Percentiles rank a stretch among this genome's conserved stretches.
Evolutionary conservation across 495 filamentous ascomycete species (phyloP).

Genomic region (Penicillium salamii): DNA sequence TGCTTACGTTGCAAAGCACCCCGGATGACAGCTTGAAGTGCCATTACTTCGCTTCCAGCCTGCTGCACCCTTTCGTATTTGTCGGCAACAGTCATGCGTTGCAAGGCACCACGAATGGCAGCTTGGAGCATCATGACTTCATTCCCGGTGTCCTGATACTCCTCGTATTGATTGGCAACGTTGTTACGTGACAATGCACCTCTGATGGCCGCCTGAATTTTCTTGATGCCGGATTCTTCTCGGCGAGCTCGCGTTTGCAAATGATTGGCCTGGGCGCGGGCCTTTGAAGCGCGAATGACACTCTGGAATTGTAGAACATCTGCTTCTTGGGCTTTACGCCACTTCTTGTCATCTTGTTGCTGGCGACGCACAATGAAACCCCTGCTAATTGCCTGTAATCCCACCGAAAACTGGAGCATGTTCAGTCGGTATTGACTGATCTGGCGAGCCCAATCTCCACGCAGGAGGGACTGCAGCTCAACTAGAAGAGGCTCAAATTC

Average conservation of each 20-base stretch:
- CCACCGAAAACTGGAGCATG: conserved; percentile 72
- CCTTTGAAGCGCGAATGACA: conserved; percentile 72
- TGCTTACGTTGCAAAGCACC: conserved; percentile 48
- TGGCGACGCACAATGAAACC: conserved; percentile 74
- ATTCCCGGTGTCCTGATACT: conserved; percentile 48
- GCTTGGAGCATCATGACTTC: conserved; percentile 59
- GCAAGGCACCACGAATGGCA: conserved; percentile 55
- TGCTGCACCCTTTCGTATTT: conserved; percentile 40
- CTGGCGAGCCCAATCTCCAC: conserved; percentile 76
- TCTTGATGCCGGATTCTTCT: conserved; percentile 55
- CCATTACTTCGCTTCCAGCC: conserved; percentile 47
- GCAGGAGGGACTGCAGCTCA: conserved; percentile 77
- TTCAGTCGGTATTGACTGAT: conserved; percentile 73
- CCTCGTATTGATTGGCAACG: conserved; percentile 40
- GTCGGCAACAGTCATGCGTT: conserved; percentile 30
- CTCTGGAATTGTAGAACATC: conserved; percentile 82
- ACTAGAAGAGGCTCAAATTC: conserved; percentile 74
- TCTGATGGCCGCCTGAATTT: conserved; percentile 59
- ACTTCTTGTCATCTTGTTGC: conserved; percentile 56
- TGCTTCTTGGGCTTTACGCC: conserved; percentile 66
- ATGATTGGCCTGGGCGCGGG: conserved; percentile 62
- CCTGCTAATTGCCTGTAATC: conserved; percentile 74
- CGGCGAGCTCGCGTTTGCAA: conserved; percentile 59
- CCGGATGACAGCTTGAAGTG: conserved; percentile 71
- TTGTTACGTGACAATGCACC: conserved; percentile 55